Evolutionary conservation across 108 stramenopile genomes (phyloP).

Genomic region (Seminavis robusta): DNA sequence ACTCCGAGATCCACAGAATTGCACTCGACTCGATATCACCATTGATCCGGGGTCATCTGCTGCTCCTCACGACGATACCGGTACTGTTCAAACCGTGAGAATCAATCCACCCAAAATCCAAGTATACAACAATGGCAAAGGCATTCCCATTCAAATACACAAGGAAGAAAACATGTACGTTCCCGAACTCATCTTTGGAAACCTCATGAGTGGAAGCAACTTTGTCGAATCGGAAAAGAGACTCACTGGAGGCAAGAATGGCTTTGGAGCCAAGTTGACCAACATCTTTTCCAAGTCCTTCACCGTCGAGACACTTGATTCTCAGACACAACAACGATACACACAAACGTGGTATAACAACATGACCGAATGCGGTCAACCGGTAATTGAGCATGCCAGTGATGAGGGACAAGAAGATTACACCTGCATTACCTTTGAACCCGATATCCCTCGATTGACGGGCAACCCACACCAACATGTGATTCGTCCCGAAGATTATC

Average conservation of each 20-base stretch:
- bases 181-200: constrained; percentile 98
- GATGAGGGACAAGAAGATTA: constrained; percentile 41
- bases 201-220: constrained; percentile 96
- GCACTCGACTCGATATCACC: constrained; percentile 65
- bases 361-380: too few species aligned
- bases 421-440: constrained; percentile 75
- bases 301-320: constrained; percentile 68
- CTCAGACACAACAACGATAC: constrained; percentile 36
- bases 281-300: constrained; percentile 86
- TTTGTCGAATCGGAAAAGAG: constrained; percentile 97
- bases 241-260: constrained; percentile 87
- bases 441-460: constrained; percentile 63
- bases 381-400: constrained; percentile 27
- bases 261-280: constrained; percentile 88
- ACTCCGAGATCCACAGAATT: constrained; percentile 61
- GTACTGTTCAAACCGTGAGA: too few species aligned
- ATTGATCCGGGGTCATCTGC: constrained; percentile 54
- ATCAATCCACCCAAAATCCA: constrained; percentile 70
- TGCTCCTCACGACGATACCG: constrained; percentile 10
- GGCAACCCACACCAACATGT: constrained; percentile 13
- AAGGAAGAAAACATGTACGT: constrained; percentile 75
- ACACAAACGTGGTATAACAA: constrained; percentile 71
- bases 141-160: constrained; percentile 82
- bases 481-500: constrained; percentile 64
- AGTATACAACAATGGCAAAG: constrained; percentile 84